phyloP scores from a whole-genome alignment of 2,329 filamentous ascomycete species.

The Cyanodermella asteris region DNA sequence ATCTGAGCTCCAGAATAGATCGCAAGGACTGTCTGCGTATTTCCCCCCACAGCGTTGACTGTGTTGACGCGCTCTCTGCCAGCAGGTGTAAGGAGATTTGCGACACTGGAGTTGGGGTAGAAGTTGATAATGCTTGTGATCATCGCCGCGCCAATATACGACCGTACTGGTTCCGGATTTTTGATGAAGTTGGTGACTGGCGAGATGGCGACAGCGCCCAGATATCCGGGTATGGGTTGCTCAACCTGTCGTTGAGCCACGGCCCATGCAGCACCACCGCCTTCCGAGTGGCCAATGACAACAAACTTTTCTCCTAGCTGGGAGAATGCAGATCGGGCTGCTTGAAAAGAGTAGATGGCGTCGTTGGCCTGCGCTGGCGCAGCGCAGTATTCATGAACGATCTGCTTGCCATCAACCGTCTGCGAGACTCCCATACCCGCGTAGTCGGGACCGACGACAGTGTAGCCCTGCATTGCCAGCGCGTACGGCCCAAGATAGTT shows the following conservation, averaged over 20 bases:
- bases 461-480: conserved; percentile 21
- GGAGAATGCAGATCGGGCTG: conserved; percentile 21
- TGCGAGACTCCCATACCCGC: conserved; percentile 21
- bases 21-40: too few relatives aligned
- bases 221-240: conserved; percentile 15
- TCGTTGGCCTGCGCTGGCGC: conserved; percentile 21
- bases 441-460: conserved; percentile 24
- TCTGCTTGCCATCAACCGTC: conserved; percentile 13
- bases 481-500: conserved; percentile 18
- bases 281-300: conserved; percentile 25
- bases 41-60: too few relatives aligned
- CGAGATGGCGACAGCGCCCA: conserved; percentile 11
- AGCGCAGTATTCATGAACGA: conserved; percentile 21
- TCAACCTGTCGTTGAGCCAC: conserved; percentile 15
- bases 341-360: conserved; percentile 20
- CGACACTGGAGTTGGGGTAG: conserved; percentile 4
- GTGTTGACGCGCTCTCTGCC: conserved; percentile 7
- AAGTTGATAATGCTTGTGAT: conserved; percentile 2
- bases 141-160: too few relatives aligned
- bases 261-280: conserved; percentile 23
- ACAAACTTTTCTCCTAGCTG: conserved; percentile 18
- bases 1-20: conserved; percentile 1
- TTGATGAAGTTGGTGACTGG: conserved; percentile 1
- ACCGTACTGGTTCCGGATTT: too few relatives aligned
- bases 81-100: conserved; percentile 8